phyloP scores from a whole-genome alignment of 1,284 basidiomycete genomes.

The Takashimella koratensis region DNA sequence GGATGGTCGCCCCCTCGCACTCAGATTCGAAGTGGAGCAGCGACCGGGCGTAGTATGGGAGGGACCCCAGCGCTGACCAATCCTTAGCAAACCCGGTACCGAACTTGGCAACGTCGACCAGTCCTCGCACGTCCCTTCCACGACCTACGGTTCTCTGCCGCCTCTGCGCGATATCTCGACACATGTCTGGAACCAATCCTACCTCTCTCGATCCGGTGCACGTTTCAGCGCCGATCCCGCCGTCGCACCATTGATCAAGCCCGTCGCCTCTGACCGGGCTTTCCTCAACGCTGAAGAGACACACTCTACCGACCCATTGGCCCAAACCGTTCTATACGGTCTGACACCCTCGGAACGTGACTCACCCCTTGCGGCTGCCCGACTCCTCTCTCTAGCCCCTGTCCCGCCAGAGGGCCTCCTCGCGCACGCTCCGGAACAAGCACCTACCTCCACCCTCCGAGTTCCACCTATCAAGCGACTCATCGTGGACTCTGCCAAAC shows the following conservation, averaged over 20 bases:
- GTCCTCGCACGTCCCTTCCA: not conserved
- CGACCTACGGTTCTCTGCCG: slow-evolving; percentile 9
- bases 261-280: slow-evolving; percentile 70
- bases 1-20: no score
- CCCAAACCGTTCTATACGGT: slow-evolving; percentile 81
- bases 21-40: no score
- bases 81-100: no score
- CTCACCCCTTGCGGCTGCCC: no score
- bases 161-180: slow-evolving; percentile 57
- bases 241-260: slow-evolving; percentile 76
- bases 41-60: no score
- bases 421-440: slow-evolving; percentile 64
- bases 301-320: slow-evolving; percentile 55
- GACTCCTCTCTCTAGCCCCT: slow-evolving; percentile 63
- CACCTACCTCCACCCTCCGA: slow-evolving; percentile 81
- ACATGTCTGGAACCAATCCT: slow-evolving; percentile 67
- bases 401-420: slow-evolving; percentile 68
- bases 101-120: not conserved
- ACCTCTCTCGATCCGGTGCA: slow-evolving; percentile 70
- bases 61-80: no score
- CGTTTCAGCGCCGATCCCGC: slow-evolving; percentile 78
- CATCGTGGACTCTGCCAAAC: slow-evolving; percentile 94
- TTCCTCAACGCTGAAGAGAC: slow-evolving; percentile 66
- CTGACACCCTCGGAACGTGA: slow-evolving; percentile 67
- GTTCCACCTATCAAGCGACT: slow-evolving; percentile 94